A percentile compares a stretch with the other conserved stretches of the same genome.
These are phyloP conservation scores for Suillus discolor DNA, from an alignment of 768 basidiomycete species.

Conservation along the genomic window DNA sequence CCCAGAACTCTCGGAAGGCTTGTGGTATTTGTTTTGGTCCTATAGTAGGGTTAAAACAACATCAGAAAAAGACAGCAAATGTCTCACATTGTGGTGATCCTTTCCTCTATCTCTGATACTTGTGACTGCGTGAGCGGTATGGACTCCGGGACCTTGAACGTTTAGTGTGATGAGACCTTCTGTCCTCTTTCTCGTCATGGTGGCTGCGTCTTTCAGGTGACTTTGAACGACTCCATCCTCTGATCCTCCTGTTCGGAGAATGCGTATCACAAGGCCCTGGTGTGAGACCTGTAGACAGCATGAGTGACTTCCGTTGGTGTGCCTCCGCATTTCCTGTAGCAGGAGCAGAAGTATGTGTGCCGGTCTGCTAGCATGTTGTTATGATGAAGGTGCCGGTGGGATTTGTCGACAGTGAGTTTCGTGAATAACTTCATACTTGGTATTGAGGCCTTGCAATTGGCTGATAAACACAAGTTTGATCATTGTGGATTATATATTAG, in stretches of 20 bases:
- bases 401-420: no score
- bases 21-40: constrained; percentile 15
- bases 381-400: no score
- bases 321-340: no score
- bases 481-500: no score
- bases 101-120: constrained; percentile 10
- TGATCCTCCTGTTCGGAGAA: constrained; percentile 17
- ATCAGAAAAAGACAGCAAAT: neutral
- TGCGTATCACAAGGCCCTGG: neutral
- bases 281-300: no score
- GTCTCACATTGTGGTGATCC: constrained; percentile 3
- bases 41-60: neutral
- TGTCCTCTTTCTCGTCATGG: constrained; percentile 16
- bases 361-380: no score
- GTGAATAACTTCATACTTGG: no score
- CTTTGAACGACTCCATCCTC: constrained; percentile 26
- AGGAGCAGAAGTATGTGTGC: no score
- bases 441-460: no score
- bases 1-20: constrained; percentile 9
- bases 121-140: constrained; percentile 10
- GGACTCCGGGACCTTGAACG: constrained; percentile 30
- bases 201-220: constrained; percentile 22
- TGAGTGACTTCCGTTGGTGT: no score
- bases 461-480: no score
- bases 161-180: constrained; percentile 10